Percentiles rank a stretch among this genome's conserved stretches.
Evolutionary conservation across 2,329 filamentous ascomycete species (phyloP).

Genomic region (Fusarium vanettenii): DNA sequence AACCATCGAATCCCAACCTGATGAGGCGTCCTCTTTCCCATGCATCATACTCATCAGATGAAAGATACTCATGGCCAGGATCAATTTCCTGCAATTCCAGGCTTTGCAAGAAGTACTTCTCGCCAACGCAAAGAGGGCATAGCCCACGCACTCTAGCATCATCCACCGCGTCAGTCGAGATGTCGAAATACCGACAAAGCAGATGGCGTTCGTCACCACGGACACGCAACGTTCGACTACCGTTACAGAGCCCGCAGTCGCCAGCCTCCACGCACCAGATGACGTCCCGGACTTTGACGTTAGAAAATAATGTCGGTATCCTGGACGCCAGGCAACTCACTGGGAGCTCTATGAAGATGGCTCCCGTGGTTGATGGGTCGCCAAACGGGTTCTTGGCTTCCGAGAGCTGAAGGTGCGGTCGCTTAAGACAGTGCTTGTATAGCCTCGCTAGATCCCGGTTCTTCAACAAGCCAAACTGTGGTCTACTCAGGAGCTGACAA

Average conservation of each 20-base stretch:
- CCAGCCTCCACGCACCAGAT: background rate
- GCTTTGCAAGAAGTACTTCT: background rate
- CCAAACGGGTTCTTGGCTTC: background rate
- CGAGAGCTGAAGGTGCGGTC: background rate
- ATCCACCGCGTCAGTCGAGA: background rate
- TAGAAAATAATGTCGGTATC: background rate
- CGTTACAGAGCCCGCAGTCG: rapidly evolving
- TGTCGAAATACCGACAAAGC: background rate
- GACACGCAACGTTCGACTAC: background rate
- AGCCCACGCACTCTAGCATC: background rate
- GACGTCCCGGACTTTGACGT: background rate
- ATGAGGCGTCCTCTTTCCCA: background rate
- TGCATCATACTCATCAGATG: background rate
- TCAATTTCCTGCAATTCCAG: background rate
- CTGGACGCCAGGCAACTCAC: background rate
- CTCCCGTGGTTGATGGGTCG: background rate
- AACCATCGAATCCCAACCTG: background rate
- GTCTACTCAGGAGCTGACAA: background rate
- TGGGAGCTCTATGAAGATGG: background rate
- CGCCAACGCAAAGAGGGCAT: constrained; percentile 10
- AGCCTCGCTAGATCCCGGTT: background rate
- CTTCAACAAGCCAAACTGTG: background rate
- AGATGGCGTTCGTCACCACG: background rate
- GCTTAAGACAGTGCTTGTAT: background rate
- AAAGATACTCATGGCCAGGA: background rate